Evolutionary conservation across 371 early-diverging fungal species (phyloP), one percentile per base, ranked within the genome.

Genomic region (Mortierella sp.): DNA sequence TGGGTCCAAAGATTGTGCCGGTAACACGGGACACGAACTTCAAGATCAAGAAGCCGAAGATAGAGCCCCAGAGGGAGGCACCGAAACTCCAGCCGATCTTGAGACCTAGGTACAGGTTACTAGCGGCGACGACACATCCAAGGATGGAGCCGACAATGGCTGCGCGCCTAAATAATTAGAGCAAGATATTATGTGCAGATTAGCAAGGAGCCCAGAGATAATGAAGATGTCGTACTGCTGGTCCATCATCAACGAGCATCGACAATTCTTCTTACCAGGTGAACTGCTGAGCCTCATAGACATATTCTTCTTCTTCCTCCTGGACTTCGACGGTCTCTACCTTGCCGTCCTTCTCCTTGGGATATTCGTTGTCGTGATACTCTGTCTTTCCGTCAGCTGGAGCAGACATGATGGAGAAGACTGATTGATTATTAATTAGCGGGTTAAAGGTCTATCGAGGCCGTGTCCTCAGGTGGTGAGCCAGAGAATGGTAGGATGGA

Each of bases 31-130:
- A 84, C 0, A 92, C 19, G 9, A 89, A 89, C 62, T 89, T 90
- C 48, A 92, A 50, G 50, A 89, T 84, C 28, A 86, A 87, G 75
- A 90, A 92, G 19, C 89, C 88, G 50, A 90, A 83, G 57, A 90
- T 89, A 54, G 91, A 84, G 34, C 90, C 92, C 70, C 90, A 87
- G 17, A 92, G 75, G 28, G 81, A 63, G 43, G 81, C 84, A 42
- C 83, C 83, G 50, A 86, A 86, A 11, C 82, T 72, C 80, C 79
- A 80, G 24, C 85, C 84, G 34, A 79, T 68, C 63, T 78, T 83
- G 26, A 86, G 67, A 50, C 86, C 86, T 32, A 84, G 56, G 69
- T 86, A 84, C 64, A 83, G 65, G 69, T 84, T 86, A 52, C 80
- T 79, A 15, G 86, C 84, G 32, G 72, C 78, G 50, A 86, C 82